Conservation (phyloP, 495 filamentous ascomycete species). For the Neurospora cerealis region DNA sequence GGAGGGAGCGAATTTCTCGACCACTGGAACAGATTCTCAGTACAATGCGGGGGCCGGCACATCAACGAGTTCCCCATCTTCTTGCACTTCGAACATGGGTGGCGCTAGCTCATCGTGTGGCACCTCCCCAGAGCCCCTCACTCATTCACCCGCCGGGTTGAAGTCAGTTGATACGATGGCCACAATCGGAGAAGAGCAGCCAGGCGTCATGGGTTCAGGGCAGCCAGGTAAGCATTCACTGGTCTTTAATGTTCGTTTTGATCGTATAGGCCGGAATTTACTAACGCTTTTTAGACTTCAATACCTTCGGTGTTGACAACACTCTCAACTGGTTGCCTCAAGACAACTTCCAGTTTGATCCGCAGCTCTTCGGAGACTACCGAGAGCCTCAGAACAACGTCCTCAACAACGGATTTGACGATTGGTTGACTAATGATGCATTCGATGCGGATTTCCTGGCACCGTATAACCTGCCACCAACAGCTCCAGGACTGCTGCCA, state of each 20-base stretch:
- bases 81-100: slow-evolving; percentile 45
- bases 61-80: slow-evolving; percentile 51
- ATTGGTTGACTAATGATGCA: slow-evolving; percentile 51
- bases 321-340: slow-evolving; percentile 73
- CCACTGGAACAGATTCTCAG: slow-evolving; percentile 50
- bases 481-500: slow-evolving; percentile 23
- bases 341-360: slow-evolving; percentile 83
- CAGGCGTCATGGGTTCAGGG: slow-evolving; percentile 17
- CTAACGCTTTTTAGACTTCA: slow-evolving; percentile 2
- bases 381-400: slow-evolving; percentile 78
- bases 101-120: slow-evolving; percentile 68
- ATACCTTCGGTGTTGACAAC: slow-evolving; percentile 13
- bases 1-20: slow-evolving; percentile 33
- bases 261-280: neutral
- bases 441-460: slow-evolving; percentile 70
- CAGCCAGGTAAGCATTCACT: slow-evolving; percentile 12
- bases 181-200: slow-evolving; percentile 46
- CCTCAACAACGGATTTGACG: slow-evolving; percentile 24
- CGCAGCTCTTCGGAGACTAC: slow-evolving; percentile 85
- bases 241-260: neutral
- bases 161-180: slow-evolving; percentile 51
- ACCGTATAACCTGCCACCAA: slow-evolving; percentile 57
- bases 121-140: slow-evolving; percentile 45
- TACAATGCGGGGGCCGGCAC: slow-evolving; percentile 27
- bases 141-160: slow-evolving; percentile 43